These are phyloP conservation scores for Salix viminalis DNA, from an alignment of 345 rosid species.

Conservation along the genomic window DNA sequence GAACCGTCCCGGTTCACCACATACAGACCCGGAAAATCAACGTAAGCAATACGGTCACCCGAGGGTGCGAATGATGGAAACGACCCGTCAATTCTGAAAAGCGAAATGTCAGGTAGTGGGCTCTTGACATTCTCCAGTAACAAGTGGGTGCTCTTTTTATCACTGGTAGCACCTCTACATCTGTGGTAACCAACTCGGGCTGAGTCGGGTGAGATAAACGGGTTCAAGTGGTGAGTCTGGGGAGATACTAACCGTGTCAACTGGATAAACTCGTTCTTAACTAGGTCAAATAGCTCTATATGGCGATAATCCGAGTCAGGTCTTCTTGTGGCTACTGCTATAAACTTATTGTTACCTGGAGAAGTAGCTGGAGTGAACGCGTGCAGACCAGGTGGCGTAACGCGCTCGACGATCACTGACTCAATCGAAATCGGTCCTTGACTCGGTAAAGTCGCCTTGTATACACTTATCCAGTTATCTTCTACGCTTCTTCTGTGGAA, in stretches of 20 bases:
- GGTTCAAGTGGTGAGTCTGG: slow-evolving; percentile 66
- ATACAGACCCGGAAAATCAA: slow-evolving; percentile 69
- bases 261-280: slow-evolving; percentile 48
- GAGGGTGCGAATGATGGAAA: slow-evolving; percentile 77
- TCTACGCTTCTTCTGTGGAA: slow-evolving; percentile 68
- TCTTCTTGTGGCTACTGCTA: slow-evolving; percentile 77
- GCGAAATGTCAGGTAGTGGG: slow-evolving; percentile 45
- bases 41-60: slow-evolving; percentile 73
- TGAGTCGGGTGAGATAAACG: slow-evolving; percentile 78
- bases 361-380: slow-evolving; percentile 92
- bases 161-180: slow-evolving; percentile 54
- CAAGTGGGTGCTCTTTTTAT: slow-evolving; percentile 35
- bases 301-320: slow-evolving; percentile 59
- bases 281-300: slow-evolving; percentile 64
- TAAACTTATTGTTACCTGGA: slow-evolving; percentile 63
- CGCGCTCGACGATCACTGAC: slow-evolving; percentile 48
- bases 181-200: slow-evolving; percentile 71
- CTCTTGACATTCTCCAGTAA: slow-evolving; percentile 61
- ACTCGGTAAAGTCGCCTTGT: slow-evolving; percentile 46
- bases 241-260: slow-evolving; percentile 69
- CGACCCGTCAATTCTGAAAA: slow-evolving; percentile 81
- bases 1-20: slow-evolving; percentile 82
- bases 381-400: slow-evolving; percentile 80
- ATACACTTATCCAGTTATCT: slow-evolving; percentile 71
- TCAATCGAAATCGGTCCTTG: slow-evolving; percentile 28